These are phyloP conservation scores for Paramecium tetraurelia DNA, from an alignment of 73 alveolate genomes.

Conservation along the genomic window DNA sequence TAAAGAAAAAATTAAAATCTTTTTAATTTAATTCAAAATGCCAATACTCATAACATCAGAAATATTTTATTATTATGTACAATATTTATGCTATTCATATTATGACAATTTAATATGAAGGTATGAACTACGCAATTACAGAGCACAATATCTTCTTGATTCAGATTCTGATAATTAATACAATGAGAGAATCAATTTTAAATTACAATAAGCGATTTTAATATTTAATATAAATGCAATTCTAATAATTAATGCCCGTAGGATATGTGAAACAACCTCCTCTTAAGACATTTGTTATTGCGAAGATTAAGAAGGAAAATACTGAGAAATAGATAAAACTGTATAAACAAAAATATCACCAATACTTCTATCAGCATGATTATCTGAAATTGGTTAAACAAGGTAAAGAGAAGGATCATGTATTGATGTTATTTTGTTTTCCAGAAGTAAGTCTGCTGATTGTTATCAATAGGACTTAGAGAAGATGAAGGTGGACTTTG, in stretches of 20 bases:
- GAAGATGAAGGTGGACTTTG: neutral
- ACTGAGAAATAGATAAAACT: neutral
- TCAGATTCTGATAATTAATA: too few species aligned
- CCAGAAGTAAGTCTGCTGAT: neutral
- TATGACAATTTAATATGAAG: neutral
- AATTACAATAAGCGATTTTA: neutral
- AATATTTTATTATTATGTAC: neutral
- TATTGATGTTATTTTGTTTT: neutral
- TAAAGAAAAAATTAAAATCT: conserved; percentile 42
- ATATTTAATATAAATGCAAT: neutral
- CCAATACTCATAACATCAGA: neutral
- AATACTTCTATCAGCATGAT: neutral
- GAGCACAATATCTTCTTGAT: too few species aligned
- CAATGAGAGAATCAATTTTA: too few species aligned
- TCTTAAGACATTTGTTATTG: neutral
- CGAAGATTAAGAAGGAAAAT: neutral
- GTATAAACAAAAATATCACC: neutral
- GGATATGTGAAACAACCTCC: neutral
- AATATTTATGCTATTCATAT: neutral
- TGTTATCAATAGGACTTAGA: neutral
- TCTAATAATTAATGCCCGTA: neutral
- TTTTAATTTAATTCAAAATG: conserved; percentile 21
- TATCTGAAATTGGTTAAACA: neutral
- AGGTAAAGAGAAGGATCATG: neutral
- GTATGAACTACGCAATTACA: too few species aligned